Evolutionary conservation across 2,329 filamentous ascomycete genomes (phyloP).

Genomic region (Verticillium zaregamsianum): DNA sequence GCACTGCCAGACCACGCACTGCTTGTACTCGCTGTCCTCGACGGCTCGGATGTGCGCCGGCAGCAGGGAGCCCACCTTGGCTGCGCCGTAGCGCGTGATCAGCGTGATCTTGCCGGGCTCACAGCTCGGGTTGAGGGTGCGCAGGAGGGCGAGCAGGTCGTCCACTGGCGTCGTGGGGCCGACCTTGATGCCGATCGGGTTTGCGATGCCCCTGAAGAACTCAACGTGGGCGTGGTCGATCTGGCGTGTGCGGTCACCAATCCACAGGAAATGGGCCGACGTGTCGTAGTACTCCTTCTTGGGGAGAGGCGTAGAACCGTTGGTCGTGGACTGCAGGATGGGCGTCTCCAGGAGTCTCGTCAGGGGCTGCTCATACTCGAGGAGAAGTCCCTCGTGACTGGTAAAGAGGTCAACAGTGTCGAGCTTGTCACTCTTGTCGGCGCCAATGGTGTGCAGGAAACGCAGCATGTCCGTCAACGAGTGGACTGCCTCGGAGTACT

Average conservation of each 20-base stretch:
- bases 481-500: constrained; percentile 79
- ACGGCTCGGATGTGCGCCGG: constrained; percentile 86
- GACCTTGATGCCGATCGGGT: constrained; percentile 95
- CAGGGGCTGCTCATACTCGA: constrained; percentile 90
- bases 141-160: constrained; percentile 75
- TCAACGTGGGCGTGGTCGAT: constrained; percentile 92
- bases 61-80: constrained; percentile 69
- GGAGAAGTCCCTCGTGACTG: constrained; percentile 86
- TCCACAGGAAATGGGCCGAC: constrained; percentile 96
- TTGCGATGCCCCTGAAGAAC: constrained; percentile 93
- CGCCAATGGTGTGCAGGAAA: constrained; percentile 92
- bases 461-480: constrained; percentile 87
- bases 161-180: constrained; percentile 75
- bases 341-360: constrained; percentile 72
- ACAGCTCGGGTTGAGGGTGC: constrained; percentile 75
- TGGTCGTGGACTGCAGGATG: constrained; percentile 21
- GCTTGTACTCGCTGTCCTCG: constrained; percentile 65
- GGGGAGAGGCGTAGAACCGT: constrained; percentile 38
- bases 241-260: constrained; percentile 92
- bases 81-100: constrained; percentile 89
- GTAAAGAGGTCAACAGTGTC: constrained; percentile 94
- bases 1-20: constrained; percentile 87
- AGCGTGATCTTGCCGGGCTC: constrained; percentile 93
- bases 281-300: constrained; percentile 81
- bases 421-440: constrained; percentile 77